These are phyloP conservation scores for Rhodocollybia butyracea DNA, from an alignment of 768 basidiomycete genomes.

Conservation along the genomic window DNA sequence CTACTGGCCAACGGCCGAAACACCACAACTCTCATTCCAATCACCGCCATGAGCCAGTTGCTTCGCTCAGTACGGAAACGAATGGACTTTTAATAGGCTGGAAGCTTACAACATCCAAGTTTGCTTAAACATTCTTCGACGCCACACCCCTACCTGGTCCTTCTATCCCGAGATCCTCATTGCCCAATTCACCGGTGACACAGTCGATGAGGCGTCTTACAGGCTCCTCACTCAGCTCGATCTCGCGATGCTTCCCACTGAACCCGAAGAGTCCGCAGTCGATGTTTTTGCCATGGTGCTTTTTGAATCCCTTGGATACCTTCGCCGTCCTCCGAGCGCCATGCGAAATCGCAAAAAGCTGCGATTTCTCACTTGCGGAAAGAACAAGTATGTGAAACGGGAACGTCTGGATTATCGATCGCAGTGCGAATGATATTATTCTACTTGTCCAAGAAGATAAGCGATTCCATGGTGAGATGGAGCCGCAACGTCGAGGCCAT, in stretches of 20 bases:
- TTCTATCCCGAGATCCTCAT: conserved; percentile 3
- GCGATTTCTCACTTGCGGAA: too few relatives aligned
- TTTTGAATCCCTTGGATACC: conserved; percentile 22
- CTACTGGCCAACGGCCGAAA: too few relatives aligned
- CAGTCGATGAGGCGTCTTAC: conserved; percentile 3
- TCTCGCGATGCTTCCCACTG: conserved; percentile 18
- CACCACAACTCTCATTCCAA: too few relatives aligned
- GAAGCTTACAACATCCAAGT: conserved; percentile 21
- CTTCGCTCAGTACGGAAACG: conserved; percentile 1
- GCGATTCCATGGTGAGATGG: conserved; percentile 3
- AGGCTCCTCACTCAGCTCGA: conserved; percentile 15
- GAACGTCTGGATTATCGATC: too few relatives aligned
- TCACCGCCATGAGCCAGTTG: too few relatives aligned
- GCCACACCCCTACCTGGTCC: conserved; percentile 17
- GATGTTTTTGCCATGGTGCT: conserved; percentile 29
- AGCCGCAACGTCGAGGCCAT: conserved; percentile 14
- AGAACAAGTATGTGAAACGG: too few relatives aligned
- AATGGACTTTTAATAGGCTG: conserved; percentile 18
- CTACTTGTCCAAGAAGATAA: conserved; percentile 26
- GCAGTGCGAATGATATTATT: too few relatives aligned
- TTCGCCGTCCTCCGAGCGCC: conserved; percentile 3
- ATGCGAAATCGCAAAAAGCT: conserved; percentile 22
- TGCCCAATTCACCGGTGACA: background rate
- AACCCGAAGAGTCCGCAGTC: conserved; percentile 33
- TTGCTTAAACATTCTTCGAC: conserved; percentile 21